Evolutionary conservation across 2,329 filamentous ascomycete genomes (phyloP).

Genomic region (Mollisiaceae sp.): DNA sequence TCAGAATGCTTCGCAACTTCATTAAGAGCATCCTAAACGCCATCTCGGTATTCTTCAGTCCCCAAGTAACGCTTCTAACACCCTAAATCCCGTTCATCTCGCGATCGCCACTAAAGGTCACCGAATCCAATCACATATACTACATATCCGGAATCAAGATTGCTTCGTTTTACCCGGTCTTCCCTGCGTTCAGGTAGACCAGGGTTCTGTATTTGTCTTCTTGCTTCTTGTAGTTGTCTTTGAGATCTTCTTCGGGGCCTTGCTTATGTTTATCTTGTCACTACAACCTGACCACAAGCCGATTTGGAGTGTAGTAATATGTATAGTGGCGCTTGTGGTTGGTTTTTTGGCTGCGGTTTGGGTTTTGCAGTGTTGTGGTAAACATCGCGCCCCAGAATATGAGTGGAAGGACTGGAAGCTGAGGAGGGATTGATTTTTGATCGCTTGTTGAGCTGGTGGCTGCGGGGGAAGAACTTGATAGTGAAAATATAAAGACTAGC

Average conservation of each 20-base stretch:
- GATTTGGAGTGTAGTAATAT: conserved; percentile 25
- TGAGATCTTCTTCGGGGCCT: conserved; percentile 15
- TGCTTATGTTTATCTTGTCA: conserved; percentile 15
- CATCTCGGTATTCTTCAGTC: not conserved
- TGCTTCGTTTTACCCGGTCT: conserved; percentile 18
- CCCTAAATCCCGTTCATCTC: conserved; percentile 22
- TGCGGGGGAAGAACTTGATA: too few species aligned
- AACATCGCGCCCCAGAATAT: conserved; percentile 15
- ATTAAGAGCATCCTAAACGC: not conserved
- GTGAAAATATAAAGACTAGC: too few species aligned
- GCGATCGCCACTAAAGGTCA: conserved; percentile 19
- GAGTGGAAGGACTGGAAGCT: conserved; percentile 22
- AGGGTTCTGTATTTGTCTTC: conserved; percentile 20
- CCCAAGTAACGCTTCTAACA: conserved; percentile 17
- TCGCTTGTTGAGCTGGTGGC: too few species aligned
- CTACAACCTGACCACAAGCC: conserved; percentile 18
- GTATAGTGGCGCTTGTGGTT: conserved; percentile 14
- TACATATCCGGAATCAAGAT: conserved; percentile 21
- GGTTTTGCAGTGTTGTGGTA: not conserved
- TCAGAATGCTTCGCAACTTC: not conserved
- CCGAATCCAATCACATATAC: conserved; percentile 24
- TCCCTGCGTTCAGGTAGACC: conserved; percentile 19
- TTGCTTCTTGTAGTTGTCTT: conserved; percentile 17
- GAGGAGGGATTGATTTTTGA: conserved; percentile 15
- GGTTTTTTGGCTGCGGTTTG: conserved; percentile 14